These are phyloP conservation scores for Pseudogymnoascus sp. DNA, from an alignment of 2,329 filamentous ascomycete species.

Conservation along the genomic window DNA sequence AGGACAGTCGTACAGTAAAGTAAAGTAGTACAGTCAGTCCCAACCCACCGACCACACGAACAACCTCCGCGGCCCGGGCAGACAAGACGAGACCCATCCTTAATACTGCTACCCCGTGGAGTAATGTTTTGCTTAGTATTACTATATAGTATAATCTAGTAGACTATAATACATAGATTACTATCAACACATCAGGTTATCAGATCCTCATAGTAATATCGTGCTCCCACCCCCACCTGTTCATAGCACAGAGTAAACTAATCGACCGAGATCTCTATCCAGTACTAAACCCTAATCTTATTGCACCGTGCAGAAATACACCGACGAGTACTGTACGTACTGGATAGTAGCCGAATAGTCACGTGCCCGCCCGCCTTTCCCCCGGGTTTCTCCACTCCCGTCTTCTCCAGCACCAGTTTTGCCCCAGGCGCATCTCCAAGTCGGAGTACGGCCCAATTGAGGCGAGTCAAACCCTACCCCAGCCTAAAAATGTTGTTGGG, in stretches of 20 bases:
- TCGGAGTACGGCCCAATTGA: neutral
- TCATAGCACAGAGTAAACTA: neutral
- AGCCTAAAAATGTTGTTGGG: neutral
- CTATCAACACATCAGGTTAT: neutral
- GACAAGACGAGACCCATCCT: neutral
- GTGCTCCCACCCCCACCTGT: neutral
- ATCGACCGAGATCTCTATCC: neutral
- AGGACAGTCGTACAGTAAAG: no score
- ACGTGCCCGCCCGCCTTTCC: neutral
- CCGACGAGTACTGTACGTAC: neutral
- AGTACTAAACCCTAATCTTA: neutral
- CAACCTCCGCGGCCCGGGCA: neutral
- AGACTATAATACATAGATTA: no score
- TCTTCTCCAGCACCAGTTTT: neutral
- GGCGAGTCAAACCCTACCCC: neutral
- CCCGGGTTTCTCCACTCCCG: neutral
- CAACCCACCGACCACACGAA: neutral
- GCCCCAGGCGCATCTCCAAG: neutral
- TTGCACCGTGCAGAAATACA: neutral
- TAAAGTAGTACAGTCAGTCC: no score
- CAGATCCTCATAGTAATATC: neutral
- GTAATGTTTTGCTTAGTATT: no score
- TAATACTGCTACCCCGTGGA: neutral
- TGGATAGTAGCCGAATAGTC: neutral
- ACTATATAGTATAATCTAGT: no score